Conservation (phyloP, 164 flowering plant genomes). For the Liriodendron chinense region DNA sequence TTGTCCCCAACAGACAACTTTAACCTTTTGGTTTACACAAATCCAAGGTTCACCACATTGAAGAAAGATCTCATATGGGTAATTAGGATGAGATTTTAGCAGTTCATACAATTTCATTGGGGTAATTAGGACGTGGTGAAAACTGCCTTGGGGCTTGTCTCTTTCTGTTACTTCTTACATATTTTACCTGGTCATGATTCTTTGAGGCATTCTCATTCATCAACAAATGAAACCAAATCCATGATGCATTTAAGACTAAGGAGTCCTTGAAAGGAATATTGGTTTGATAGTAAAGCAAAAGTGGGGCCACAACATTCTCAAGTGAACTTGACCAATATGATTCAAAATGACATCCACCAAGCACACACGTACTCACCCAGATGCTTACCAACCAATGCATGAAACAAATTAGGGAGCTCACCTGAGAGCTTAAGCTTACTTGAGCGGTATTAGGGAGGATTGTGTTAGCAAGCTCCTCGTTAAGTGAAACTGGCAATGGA, state of each 20-base stretch:
- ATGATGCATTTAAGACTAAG: not conserved
- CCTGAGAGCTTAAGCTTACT: slow-evolving; percentile 41
- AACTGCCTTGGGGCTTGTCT: not conserved
- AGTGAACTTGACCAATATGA: not conserved
- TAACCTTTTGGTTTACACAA: not conserved
- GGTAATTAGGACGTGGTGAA: not conserved
- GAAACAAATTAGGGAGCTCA: not conserved
- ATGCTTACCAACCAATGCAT: not conserved
- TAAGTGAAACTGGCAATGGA: slow-evolving; percentile 63
- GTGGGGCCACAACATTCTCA: not conserved
- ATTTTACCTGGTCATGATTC: not conserved
- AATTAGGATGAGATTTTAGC: not conserved
- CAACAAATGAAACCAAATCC: not conserved
- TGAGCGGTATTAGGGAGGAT: slow-evolving; percentile 52
- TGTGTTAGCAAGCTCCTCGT: slow-evolving; percentile 67
- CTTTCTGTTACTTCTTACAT: not conserved
- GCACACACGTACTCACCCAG: not conserved
- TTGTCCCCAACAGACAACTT: not conserved
- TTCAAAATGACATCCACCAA: not conserved
- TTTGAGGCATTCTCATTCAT: not conserved
- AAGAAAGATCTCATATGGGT: not conserved
- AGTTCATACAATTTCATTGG: not conserved
- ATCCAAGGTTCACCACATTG: not conserved
- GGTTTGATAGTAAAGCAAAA: not conserved
- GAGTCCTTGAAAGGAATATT: not conserved